phyloP scores from a whole-genome alignment of 2,329 filamentous ascomycete species.

The Diaporthe ilicicola region DNA sequence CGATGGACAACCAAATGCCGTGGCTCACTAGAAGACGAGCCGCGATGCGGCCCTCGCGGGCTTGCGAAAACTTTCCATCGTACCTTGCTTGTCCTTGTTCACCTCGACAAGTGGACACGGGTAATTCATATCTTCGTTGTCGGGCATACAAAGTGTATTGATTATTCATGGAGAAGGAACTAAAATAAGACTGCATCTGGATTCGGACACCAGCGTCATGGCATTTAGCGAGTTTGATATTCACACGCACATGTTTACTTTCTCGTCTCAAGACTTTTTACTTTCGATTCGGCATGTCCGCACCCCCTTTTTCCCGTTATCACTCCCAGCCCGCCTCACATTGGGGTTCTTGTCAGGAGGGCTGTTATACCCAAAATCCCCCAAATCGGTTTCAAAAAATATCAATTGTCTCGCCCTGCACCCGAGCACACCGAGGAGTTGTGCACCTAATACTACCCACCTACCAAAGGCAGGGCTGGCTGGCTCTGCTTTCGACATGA shows the following conservation, averaged over 20 bases:
- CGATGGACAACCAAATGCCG: constrained; percentile 49
- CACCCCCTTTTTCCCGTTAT: constrained; percentile 22
- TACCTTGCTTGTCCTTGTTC: constrained; percentile 29
- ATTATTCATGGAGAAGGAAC: constrained; percentile 29
- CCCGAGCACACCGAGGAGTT: constrained; percentile 12
- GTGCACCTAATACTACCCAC: constrained; percentile 17
- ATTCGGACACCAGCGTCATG: constrained; percentile 46
- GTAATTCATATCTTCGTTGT: constrained; percentile 31
- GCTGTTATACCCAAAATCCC: constrained; percentile 33
- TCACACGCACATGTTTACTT: constrained; percentile 42
- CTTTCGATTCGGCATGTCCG: constrained; percentile 37
- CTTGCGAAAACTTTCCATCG: constrained; percentile 28
- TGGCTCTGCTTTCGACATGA: constrained; percentile 8
- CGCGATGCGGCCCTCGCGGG: constrained; percentile 30
- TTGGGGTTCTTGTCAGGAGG: constrained; percentile 33
- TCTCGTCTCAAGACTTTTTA: constrained; percentile 29
- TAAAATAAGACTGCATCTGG: constrained; percentile 36
- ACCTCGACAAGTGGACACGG: constrained; percentile 24
- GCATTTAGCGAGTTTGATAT: constrained; percentile 55
- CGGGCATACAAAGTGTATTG: constrained; percentile 33
- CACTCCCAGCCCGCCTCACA: constrained; percentile 32
- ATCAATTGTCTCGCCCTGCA: constrained; percentile 36
- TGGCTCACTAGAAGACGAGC: constrained; percentile 29
- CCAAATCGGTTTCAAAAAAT: constrained; percentile 32
- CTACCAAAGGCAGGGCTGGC: background rate